Conservation (phyloP, 805 yeast species). For the Wickerhamomyces strasburgensis region DNA sequence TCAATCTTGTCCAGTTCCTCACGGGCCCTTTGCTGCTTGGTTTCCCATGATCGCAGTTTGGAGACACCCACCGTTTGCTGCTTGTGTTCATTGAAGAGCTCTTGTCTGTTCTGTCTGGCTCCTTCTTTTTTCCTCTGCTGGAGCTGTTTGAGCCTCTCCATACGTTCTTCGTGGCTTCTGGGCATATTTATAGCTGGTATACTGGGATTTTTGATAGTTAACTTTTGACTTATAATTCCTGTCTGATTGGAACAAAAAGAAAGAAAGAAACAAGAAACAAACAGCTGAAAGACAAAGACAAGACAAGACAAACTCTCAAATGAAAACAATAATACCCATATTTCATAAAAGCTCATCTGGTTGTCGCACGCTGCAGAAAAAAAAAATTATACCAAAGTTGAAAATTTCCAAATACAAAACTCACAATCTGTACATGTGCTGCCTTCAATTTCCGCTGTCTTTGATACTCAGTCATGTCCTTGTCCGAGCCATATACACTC, state of each 20-base stretch:
- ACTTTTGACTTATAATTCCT: too few species aligned
- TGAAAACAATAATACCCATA: neutral
- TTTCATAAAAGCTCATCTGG: neutral
- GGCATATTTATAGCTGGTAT: too few species aligned
- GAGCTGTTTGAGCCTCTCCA: constrained; percentile 25
- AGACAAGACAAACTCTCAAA: neutral
- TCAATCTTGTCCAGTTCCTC: constrained; percentile 31
- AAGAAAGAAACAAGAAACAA: neutral
- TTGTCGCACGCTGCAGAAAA: neutral
- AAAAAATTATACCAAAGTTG: neutral
- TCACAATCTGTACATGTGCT: too few species aligned
- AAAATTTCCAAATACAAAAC: too few species aligned
- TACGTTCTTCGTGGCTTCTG: constrained; percentile 8
- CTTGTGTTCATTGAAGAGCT: constrained; percentile 32
- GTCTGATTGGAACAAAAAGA: neutral
- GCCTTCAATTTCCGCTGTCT: too few species aligned
- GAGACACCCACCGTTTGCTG: constrained; percentile 20
- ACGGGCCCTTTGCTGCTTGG: constrained; percentile 32
- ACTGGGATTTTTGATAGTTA: too few species aligned
- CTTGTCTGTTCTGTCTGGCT: constrained; percentile 30
- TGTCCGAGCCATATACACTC: constrained; percentile 21
- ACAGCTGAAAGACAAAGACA: neutral
- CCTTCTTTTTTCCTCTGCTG: constrained; percentile 27
- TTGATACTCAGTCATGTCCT: constrained; percentile 21
- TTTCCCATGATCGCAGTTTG: constrained; percentile 26